Evolutionary conservation across 768 basidiomycete species (phyloP).

Genomic region (Coprinopsis marcescibilis): DNA sequence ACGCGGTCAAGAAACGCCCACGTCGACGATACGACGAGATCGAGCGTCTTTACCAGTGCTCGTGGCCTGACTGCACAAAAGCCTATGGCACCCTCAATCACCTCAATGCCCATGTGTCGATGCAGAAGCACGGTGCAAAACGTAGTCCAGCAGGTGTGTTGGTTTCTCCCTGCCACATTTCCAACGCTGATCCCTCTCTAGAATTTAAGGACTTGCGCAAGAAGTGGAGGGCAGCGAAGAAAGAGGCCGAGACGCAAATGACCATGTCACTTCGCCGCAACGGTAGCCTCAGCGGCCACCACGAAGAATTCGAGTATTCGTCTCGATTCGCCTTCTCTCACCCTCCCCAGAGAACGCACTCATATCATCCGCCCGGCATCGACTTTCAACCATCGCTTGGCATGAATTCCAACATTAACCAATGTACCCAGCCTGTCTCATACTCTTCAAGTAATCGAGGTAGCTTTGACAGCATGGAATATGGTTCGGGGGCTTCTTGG

Average conservation of each 20-base stretch:
- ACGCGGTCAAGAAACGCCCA: constrained; percentile 79
- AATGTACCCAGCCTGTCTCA: neutral
- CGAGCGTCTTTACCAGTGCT: constrained; percentile 87
- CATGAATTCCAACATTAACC: constrained; percentile 18
- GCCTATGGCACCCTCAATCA: constrained; percentile 95
- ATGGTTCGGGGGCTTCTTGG: constrained; percentile 25
- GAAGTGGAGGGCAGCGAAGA: constrained; percentile 92
- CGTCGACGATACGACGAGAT: constrained; percentile 90
- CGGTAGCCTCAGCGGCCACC: constrained; percentile 23
- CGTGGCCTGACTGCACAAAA: constrained; percentile 72
- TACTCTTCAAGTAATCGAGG: neutral
- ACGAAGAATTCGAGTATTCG: constrained; percentile 27
- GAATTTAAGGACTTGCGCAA: constrained; percentile 99
- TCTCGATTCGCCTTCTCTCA: constrained; percentile 25
- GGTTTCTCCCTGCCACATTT: constrained; percentile 11
- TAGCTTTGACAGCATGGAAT: constrained; percentile 18
- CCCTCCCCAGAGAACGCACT: constrained; percentile 20
- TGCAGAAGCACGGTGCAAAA: constrained; percentile 94
- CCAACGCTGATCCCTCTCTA: constrained; percentile 28
- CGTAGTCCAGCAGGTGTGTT: constrained; percentile 71
- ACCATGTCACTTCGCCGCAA: constrained; percentile 25
- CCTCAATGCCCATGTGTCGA: constrained; percentile 95
- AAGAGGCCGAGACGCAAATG: constrained; percentile 46
- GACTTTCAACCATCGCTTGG: constrained; percentile 25
- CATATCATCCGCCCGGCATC: constrained; percentile 21